A percentile compares a stretch with the other conserved stretches of the same genome.
These are phyloP conservation scores for Purpureocillium lavendulum DNA, from an alignment of 2,329 filamentous ascomycete genomes.

Conservation along the genomic window DNA sequence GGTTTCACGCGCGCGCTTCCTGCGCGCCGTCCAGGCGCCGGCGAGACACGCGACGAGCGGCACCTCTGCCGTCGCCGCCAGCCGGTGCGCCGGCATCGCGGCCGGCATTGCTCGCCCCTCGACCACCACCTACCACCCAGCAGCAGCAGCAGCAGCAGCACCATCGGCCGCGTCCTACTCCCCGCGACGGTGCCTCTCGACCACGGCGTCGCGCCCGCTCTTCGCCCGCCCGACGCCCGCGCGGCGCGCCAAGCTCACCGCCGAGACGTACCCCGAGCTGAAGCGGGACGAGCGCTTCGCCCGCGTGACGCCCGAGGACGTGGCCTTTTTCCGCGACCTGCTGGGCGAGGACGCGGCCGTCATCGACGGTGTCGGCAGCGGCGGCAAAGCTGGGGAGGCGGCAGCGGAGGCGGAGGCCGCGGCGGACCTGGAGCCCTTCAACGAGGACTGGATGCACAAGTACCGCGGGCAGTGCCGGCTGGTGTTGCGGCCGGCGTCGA, in stretches of 20 bases:
- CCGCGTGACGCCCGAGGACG: conserved; percentile 67
- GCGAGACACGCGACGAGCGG: too few relatives aligned
- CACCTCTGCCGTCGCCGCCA: conserved; percentile 2
- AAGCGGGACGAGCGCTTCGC: conserved; percentile 72
- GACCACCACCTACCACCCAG: not conserved
- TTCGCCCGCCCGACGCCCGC: conserved; percentile 10
- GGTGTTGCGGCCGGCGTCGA: conserved; percentile 76
- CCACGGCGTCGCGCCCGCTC: conserved; percentile 19
- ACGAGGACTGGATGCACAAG: conserved; percentile 98
- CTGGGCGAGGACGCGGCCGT: conserved; percentile 72
- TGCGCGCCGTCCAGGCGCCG: conserved; percentile 6
- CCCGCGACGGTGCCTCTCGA: conserved; percentile 14
- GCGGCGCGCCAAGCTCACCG: conserved; percentile 57
- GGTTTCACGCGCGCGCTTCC: conserved; percentile 10
- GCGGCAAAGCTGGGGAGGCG: too few relatives aligned
- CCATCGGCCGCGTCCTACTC: conserved; percentile 1
- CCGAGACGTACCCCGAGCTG: conserved; percentile 77
- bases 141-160: not conserved
- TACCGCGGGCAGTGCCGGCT: conserved; percentile 85
- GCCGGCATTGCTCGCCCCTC: conserved; percentile 2
- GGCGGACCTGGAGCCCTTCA: conserved; percentile 85
- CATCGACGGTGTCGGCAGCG: conserved; percentile 66
- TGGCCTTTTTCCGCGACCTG: conserved; percentile 73
- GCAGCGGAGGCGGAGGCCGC: too few relatives aligned
- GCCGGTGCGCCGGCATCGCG: conserved; percentile 1